These are phyloP conservation scores for Penicillium sp. DNA, from an alignment of 2,329 filamentous ascomycete genomes.

Conservation along the genomic window DNA sequence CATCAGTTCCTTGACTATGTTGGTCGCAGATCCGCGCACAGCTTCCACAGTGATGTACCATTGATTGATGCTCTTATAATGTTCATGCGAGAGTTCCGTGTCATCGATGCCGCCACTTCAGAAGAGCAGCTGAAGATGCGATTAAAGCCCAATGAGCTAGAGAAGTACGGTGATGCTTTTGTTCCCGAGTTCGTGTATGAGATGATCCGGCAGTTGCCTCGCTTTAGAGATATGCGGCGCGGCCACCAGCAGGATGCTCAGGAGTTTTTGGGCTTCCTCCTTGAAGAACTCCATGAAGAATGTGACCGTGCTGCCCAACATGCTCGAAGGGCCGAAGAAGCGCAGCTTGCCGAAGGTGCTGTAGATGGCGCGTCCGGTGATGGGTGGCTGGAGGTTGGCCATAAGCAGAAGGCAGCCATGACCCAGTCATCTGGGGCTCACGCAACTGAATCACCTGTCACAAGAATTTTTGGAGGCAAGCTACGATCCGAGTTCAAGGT, in stretches of 20 bases:
- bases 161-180: conserved; percentile 87
- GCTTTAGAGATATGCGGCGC: conserved; percentile 89
- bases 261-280: conserved; percentile 89
- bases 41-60: conserved; percentile 93
- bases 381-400: conserved; percentile 94
- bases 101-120: conserved; percentile 76
- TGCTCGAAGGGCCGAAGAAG: conserved; percentile 46
- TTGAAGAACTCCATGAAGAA: conserved; percentile 92
- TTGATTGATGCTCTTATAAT: conserved; percentile 95
- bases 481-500: conserved; percentile 86
- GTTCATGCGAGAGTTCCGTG: conserved; percentile 89
- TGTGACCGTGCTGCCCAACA: conserved; percentile 74
- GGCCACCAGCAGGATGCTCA: conserved; percentile 98
- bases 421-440: conserved; percentile 81
- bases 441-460: conserved; percentile 75
- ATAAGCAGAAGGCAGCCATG: conserved; percentile 81
- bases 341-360: conserved; percentile 44
- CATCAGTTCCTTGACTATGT: conserved; percentile 91
- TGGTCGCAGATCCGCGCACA: conserved; percentile 78
- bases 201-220: conserved; percentile 79
- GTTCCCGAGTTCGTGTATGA: conserved; percentile 95
- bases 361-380: conserved; percentile 49
- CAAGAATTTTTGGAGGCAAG: conserved; percentile 91
- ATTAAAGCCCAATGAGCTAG: conserved; percentile 79
- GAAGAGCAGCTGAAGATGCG: conserved; percentile 71